These are phyloP conservation scores for Cenchrus americanus DNA, from an alignment of 176 grass and related monocot species.

Conservation along the genomic window DNA sequence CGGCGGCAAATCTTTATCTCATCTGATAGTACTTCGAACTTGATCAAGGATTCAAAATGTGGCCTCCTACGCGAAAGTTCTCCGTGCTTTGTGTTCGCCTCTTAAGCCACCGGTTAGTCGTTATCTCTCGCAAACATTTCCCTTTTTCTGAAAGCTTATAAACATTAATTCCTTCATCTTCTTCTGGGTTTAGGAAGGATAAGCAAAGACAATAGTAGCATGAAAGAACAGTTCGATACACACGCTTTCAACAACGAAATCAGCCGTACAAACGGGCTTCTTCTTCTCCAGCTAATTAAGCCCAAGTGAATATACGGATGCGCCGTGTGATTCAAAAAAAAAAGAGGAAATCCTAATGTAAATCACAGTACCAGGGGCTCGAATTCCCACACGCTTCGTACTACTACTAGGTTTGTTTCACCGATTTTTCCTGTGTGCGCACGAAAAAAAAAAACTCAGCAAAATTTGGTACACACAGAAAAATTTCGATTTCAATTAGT, in stretches of 20 bases:
- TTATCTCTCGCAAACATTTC: not conserved
- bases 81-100: not conserved
- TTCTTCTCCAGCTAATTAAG: not conserved
- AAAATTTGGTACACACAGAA: too few species aligned
- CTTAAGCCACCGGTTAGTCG: not conserved
- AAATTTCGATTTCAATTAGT: too few species aligned
- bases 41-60: slow-evolving; percentile 13
- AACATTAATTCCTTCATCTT: too few species aligned
- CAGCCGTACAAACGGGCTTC: too few species aligned
- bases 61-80: not conserved
- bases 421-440: too few species aligned
- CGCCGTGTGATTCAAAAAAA: not conserved
- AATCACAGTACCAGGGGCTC: not conserved
- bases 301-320: not conserved
- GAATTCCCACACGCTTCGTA: not conserved
- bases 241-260: not conserved
- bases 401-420: not conserved
- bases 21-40: not conserved
- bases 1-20: slow-evolving; percentile 4
- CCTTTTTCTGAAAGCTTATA: too few species aligned
- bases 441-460: too few species aligned
- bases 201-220: not conserved
- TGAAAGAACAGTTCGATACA: not conserved
- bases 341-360: not conserved
- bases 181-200: not conserved